Conservation (phyloP, 371 early-diverging fungal species). For the Mortierella sp. region DNA sequence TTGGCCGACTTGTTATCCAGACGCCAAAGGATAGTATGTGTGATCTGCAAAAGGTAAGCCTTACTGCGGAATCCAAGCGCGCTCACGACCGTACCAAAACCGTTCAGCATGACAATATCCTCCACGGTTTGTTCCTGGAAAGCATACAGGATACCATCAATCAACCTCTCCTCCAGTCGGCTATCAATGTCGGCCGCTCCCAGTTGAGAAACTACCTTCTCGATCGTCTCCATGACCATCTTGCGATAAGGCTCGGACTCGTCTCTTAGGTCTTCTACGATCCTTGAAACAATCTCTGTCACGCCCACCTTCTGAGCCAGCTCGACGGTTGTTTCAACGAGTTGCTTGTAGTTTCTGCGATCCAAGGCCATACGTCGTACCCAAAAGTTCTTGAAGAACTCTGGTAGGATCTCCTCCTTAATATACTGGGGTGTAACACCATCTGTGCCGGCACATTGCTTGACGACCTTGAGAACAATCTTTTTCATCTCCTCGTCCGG, state of each 20-base stretch:
- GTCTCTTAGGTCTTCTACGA: constrained; percentile 94
- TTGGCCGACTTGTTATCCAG: constrained; percentile 96
- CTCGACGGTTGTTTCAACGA: constrained; percentile 96
- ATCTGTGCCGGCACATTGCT: constrained; percentile 95
- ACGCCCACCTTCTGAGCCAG: constrained; percentile 94
- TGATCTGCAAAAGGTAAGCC: constrained; percentile 93
- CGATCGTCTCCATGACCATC: constrained; percentile 98
- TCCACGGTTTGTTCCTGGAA: constrained; percentile 97
- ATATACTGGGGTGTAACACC: constrained; percentile 91
- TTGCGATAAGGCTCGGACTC: constrained; percentile 94
- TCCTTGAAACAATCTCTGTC: constrained; percentile 84
- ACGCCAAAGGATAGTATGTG: constrained; percentile 94
- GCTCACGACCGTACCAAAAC: constrained; percentile 94
- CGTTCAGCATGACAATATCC: constrained; percentile 92
- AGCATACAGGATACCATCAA: constrained; percentile 96
- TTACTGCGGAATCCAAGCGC: constrained; percentile 89
- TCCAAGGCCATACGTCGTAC: constrained; percentile 97
- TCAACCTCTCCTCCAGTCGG: constrained; percentile 89
- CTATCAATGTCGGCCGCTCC: constrained; percentile 94
- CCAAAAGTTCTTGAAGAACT: constrained; percentile 97
- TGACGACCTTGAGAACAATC: constrained; percentile 96
- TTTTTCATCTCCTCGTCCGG: constrained; percentile 98
- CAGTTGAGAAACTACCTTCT: constrained; percentile 78
- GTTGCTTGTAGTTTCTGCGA: constrained; percentile 88
- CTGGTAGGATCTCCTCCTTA: constrained; percentile 89